phyloP scores from a whole-genome alignment of 2,329 filamentous ascomycete species.

The Rhynchosporium secalis region DNA sequence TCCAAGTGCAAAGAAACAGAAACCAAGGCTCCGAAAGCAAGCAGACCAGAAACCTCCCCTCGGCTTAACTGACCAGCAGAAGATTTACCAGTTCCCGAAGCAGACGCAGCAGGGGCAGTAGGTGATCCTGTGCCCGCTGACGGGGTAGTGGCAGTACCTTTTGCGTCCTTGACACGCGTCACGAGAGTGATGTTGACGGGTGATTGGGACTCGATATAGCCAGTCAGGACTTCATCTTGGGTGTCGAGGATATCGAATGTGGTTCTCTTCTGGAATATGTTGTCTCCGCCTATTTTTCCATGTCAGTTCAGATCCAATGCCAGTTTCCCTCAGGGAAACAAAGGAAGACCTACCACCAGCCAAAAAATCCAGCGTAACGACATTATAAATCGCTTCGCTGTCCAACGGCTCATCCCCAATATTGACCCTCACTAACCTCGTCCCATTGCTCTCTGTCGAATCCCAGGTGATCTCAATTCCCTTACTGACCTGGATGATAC shows the following conservation, averaged over 20 bases:
- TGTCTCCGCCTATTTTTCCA: slow-evolving; percentile 52
- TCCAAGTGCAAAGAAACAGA: neutral
- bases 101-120: neutral
- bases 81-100: neutral
- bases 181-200: slow-evolving; percentile 24
- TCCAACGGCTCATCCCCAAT: slow-evolving; percentile 51
- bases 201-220: slow-evolving; percentile 46
- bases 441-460: slow-evolving; percentile 49
- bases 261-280: slow-evolving; percentile 49
- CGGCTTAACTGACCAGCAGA: slow-evolving; percentile 5
- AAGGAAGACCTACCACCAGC: slow-evolving; percentile 42
- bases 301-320: too few species aligned
- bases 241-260: slow-evolving; percentile 52
- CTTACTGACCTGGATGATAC: slow-evolving; percentile 59
- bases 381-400: slow-evolving; percentile 49
- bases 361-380: slow-evolving; percentile 64
- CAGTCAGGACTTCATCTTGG: slow-evolving; percentile 54
- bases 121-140: slow-evolving; percentile 1
- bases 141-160: slow-evolving; percentile 10
- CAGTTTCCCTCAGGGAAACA: neutral
- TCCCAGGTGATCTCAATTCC: slow-evolving; percentile 59
- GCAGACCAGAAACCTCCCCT: neutral
- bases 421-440: slow-evolving; percentile 53
- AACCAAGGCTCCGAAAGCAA: neutral
- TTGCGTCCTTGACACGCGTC: slow-evolving; percentile 20